A percentile compares a stretch with the other conserved stretches of the same genome.
Evolutionary conservation across 805 yeast genomes (phyloP).

Genomic region (Ogataea ganodermae): DNA sequence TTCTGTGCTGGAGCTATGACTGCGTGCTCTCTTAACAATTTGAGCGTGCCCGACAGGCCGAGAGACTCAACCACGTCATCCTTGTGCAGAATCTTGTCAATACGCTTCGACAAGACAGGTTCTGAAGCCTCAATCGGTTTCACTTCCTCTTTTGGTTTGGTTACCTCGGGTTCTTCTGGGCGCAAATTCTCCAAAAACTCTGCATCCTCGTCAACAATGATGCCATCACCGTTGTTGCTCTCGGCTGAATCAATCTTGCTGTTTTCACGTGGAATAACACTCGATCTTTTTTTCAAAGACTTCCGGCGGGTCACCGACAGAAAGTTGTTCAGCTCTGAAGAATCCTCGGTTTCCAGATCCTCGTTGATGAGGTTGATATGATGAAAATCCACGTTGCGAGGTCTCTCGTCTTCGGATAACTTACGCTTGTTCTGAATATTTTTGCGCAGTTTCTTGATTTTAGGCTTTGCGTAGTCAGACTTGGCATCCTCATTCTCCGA

Average conservation of each 20-base stretch:
- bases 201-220: conserved; percentile 37
- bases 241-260: neutral
- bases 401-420: conserved; percentile 24
- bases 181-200: conserved; percentile 37
- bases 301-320: conserved; percentile 34
- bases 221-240: conserved; percentile 17
- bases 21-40: conserved; percentile 29
- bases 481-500: conserved; percentile 18
- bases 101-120: conserved; percentile 5
- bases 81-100: conserved; percentile 18
- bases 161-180: conserved; percentile 20
- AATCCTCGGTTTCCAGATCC: conserved; percentile 29
- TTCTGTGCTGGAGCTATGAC: neutral
- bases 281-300: conserved; percentile 24
- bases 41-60: conserved; percentile 42
- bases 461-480: conserved; percentile 21
- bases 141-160: neutral
- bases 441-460: conserved; percentile 25
- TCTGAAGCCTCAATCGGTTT: neutral
- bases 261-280: neutral
- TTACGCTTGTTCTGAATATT: conserved; percentile 16
- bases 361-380: conserved; percentile 32
- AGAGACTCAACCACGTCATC: conserved; percentile 14
- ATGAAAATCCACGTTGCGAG: conserved; percentile 23
- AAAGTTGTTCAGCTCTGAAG: conserved; percentile 26